Conservation (phyloP, 306 rosid species). For the Inga oerstediana region DNA sequence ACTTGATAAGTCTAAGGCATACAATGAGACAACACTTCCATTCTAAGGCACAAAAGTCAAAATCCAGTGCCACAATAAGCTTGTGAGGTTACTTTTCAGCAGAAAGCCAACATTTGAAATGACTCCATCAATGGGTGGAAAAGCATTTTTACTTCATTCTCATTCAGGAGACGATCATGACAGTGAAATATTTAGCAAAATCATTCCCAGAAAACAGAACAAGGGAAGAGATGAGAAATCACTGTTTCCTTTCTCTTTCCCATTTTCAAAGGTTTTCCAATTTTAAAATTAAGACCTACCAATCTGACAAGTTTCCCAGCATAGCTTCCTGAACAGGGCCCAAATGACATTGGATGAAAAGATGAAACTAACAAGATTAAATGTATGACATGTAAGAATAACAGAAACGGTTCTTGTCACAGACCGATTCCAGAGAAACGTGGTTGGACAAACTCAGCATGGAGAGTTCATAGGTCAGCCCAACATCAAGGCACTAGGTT, state of each 20-base stretch:
- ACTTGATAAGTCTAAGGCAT: background rate
- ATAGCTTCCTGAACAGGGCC: background rate
- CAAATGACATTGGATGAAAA: background rate
- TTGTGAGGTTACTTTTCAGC: background rate
- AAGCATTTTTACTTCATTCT: conserved; percentile 18
- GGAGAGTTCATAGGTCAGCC: background rate
- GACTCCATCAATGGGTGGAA: background rate
- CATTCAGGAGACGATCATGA: background rate
- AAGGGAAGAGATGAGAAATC: background rate
- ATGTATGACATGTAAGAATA: background rate
- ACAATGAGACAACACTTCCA: background rate
- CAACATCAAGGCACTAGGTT: background rate
- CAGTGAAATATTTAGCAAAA: conserved; percentile 1
- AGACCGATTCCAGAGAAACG: background rate
- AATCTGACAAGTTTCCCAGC: background rate
- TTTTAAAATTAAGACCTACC: background rate
- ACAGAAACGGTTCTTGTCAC: background rate
- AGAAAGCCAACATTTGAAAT: background rate
- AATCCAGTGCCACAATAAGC: background rate
- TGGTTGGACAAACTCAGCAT: background rate
- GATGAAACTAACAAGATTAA: background rate
- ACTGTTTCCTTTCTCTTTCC: background rate
- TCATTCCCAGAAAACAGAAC: background rate
- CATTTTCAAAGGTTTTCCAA: background rate
- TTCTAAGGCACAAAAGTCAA: background rate